Base-by-base conservation (phyloP, 2,329 filamentous ascomycete genomes). In the Penicillium crustosum region DNA sequence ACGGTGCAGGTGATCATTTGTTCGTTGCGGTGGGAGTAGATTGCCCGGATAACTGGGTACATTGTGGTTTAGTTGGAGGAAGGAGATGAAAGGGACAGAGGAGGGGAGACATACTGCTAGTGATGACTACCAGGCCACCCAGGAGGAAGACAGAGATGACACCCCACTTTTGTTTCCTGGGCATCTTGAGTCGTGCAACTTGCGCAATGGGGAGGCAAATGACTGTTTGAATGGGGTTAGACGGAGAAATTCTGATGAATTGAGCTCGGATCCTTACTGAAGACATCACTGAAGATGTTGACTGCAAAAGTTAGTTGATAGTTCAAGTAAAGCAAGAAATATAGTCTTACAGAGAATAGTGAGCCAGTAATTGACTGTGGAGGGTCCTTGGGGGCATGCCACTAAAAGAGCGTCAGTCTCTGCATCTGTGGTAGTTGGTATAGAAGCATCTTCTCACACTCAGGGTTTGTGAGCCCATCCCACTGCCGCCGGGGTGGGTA, bases 1-100 rank as follows among this genome's bases (percentile, higher is more conserved):
- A 66, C 64, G n/a, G 64, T 66, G 57, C 64, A 66, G 25, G 63
- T 66, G 19, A 66, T 66, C 59, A 66, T 63, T 58, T 66, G 63
- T 38, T 66, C 56, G 42, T 61, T 61, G 36, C 41, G 57, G 41
- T 56, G 47, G 55, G 64, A 60, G 55, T 63, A 66, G 36, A 64
- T 60, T 27, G 63, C 64, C 3, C 64, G 63, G 25, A 66, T 66
- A n/a, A 66, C 64, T 66, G 38, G 9, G 21, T 9, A n/a, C 10
- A 36, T 17, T 2, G 39, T 55, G 43, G 33, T 23, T 49, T 52
- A 45, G 39, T 42, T 17, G 12, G 19, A 17, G 42, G 19, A 12
- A 41, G 13, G 27, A 42, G 29, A 35, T 31, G 44, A 29, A 12
- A 33, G 45, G 35, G 38, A 21, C 8, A 45, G 12, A 19, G 19